Evolutionary conservation across 257 asterid species (phyloP).

Genomic region (Linaria vulgaris): DNA sequence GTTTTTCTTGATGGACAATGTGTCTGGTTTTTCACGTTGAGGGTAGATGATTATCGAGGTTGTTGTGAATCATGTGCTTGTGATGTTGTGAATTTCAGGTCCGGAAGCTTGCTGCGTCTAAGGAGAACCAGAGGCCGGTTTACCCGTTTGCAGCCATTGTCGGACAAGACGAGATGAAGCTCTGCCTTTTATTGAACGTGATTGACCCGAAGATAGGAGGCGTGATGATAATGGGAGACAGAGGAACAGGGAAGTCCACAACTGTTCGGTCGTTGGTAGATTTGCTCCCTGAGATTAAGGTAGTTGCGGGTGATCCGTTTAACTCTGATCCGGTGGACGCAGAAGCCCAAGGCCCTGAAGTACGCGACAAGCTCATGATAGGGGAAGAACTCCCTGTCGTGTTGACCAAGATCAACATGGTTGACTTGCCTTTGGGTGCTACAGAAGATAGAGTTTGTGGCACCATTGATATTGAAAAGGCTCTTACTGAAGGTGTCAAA

Average conservation of each 20-base stretch:
- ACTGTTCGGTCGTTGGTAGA: slow-evolving; percentile 81
- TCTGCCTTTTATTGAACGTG: slow-evolving; percentile 78
- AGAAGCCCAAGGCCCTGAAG: slow-evolving; percentile 81
- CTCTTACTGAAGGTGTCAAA: slow-evolving; percentile 90
- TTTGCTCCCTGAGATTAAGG: slow-evolving; percentile 81
- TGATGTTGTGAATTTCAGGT: slow-evolving; percentile 36
- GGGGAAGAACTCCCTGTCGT: slow-evolving; percentile 55
- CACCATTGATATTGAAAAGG: slow-evolving; percentile 90
- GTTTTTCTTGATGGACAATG: neutral
- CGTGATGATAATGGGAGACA: slow-evolving; percentile 97
- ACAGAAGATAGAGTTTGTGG: slow-evolving; percentile 95
- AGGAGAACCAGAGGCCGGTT: slow-evolving; percentile 84
- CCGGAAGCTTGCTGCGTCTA: slow-evolving; percentile 55
- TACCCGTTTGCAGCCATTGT: slow-evolving; percentile 97
- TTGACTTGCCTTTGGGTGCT: slow-evolving; percentile 90
- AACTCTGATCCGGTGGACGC: slow-evolving; percentile 95
- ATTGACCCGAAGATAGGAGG: slow-evolving; percentile 98
- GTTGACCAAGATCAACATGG: slow-evolving; percentile 79
- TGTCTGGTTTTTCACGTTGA: neutral
- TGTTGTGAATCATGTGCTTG: neutral
- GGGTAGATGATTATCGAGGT: neutral
- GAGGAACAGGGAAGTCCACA: slow-evolving; percentile 97
- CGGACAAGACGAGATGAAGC: slow-evolving; percentile 97
- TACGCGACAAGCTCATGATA: slow-evolving; percentile 51
- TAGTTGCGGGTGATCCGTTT: slow-evolving; percentile 78